phyloP scores from a whole-genome alignment of 179 eudicot genomes.

The Gypsophila paniculata region DNA sequence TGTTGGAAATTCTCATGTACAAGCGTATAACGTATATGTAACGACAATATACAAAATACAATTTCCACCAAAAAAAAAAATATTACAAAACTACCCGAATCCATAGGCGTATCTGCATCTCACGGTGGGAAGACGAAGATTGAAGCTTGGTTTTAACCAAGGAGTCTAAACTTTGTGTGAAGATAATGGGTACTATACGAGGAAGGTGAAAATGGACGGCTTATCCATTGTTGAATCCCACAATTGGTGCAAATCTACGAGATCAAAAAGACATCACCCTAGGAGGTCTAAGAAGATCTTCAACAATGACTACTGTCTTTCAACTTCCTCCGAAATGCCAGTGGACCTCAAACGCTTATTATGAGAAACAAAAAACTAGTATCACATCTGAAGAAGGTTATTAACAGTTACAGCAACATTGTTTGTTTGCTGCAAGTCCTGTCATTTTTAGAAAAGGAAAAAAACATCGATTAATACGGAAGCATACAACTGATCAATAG shows the following conservation, averaged over 20 bases:
- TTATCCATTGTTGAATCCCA: conserved; percentile 9
- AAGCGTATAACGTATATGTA: conserved; percentile 18
- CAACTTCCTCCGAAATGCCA: not conserved
- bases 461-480: not conserved
- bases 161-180: conserved; percentile 4
- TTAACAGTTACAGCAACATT: conserved; percentile 85
- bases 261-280: conserved; percentile 16
- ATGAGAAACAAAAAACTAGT: conserved; percentile 16
- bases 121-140: conserved; percentile 12
- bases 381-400: conserved; percentile 96
- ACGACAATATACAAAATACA: conserved; percentile 10
- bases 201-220: conserved; percentile 3
- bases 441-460: conserved; percentile 26
- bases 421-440: conserved; percentile 93
- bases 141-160: conserved; percentile 11
- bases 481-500: not conserved
- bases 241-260: conserved; percentile 15
- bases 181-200: not conserved
- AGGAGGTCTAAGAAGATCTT: not conserved
- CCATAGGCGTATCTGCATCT: conserved; percentile 11
- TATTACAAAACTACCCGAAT: conserved; percentile 20
- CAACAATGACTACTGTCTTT: not conserved
- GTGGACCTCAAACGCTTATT: conserved; percentile 18
- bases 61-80: too few species aligned
- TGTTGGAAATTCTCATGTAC: conserved; percentile 16